These are phyloP conservation scores for Aspergillus taichungensis DNA, from an alignment of 495 filamentous ascomycete genomes.

Conservation along the genomic window DNA sequence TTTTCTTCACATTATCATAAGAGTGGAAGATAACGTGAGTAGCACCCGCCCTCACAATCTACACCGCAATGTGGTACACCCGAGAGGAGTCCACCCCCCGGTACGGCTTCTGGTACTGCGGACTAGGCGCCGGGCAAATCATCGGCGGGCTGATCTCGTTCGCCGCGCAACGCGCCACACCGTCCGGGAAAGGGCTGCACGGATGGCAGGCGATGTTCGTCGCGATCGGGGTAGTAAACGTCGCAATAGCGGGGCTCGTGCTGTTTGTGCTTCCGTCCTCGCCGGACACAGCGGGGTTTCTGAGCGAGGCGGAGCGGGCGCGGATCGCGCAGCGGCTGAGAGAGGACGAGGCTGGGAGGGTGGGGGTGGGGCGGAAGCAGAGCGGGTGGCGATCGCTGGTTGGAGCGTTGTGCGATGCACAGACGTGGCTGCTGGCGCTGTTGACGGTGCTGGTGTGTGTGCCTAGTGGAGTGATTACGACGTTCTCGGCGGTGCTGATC, in stretches of 20 bases:
- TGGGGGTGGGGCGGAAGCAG: constrained; percentile 34
- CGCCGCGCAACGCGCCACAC: constrained; percentile 47
- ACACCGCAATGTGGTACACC: constrained; percentile 52
- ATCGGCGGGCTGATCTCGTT: constrained; percentile 53
- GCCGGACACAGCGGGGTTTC: constrained; percentile 43
- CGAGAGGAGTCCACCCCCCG: constrained; percentile 52
- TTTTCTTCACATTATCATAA: too few relatives aligned
- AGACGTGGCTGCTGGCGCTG: constrained; percentile 34
- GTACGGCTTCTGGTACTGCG: constrained; percentile 58
- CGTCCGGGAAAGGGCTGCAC: constrained; percentile 20
- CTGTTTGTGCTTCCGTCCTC: constrained; percentile 45
- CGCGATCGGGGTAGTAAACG: constrained; percentile 48
- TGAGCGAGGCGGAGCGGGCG: constrained; percentile 40
- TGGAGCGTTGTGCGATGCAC: constrained; percentile 31
- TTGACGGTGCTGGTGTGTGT: constrained; percentile 40
- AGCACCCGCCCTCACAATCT: constrained; percentile 44
- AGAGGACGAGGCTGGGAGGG: constrained; percentile 46
- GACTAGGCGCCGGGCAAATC: constrained; percentile 55
- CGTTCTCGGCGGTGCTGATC: constrained; percentile 40
- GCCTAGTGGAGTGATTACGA: constrained; percentile 43
- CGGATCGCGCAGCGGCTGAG: constrained; percentile 19
- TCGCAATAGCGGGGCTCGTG: constrained; percentile 41
- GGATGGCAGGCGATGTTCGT: constrained; percentile 60
- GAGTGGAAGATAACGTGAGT: too few relatives aligned
- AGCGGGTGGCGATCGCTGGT: constrained; percentile 28